These are phyloP conservation scores for Aureobasidium sp. DNA, from an alignment of 2,329 filamentous ascomycete genomes.

Conservation along the genomic window DNA sequence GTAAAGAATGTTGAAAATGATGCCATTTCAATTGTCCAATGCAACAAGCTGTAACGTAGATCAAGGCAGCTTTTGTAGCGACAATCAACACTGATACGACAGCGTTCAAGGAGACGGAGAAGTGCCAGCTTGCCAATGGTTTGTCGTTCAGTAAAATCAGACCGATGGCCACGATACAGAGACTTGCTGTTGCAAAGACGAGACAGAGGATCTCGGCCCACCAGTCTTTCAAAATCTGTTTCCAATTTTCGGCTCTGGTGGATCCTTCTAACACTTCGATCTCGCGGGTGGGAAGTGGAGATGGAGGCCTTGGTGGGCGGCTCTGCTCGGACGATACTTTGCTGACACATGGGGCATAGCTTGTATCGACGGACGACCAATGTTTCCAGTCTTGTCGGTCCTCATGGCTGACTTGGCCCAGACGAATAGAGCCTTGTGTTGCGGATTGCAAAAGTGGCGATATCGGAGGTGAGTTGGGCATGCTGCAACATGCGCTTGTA, in stretches of 20 bases:
- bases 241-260: neutral
- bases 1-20: neutral
- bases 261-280: neutral
- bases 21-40: conserved; percentile 9
- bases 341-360: neutral
- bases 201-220: neutral
- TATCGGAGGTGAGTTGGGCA: neutral
- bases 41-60: neutral
- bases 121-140: neutral
- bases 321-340: neutral
- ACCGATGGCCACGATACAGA: neutral
- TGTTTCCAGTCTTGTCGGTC: neutral
- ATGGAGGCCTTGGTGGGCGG: neutral
- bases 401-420: neutral
- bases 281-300: neutral
- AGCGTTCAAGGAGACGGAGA: neutral
- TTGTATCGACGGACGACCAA: neutral
- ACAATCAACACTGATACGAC: neutral
- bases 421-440: neutral
- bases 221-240: neutral
- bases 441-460: neutral
- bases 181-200: neutral
- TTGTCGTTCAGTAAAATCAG: neutral
- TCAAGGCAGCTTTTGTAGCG: neutral
- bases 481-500: neutral